Conservation (phyloP, 208 protist genomes). For the Trypanosoma avium region DNA sequence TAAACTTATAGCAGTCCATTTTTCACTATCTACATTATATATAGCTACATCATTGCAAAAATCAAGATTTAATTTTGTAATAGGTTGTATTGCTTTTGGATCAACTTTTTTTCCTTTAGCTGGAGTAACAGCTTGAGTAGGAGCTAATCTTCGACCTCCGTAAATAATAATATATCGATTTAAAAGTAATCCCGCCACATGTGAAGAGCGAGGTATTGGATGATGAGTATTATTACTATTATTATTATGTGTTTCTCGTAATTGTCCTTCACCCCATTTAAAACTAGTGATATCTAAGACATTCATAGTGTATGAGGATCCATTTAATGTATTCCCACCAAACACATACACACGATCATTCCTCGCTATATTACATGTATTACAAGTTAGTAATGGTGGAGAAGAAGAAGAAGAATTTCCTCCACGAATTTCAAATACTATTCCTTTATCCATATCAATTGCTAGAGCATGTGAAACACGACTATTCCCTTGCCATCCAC, state of each 20-base stretch:
- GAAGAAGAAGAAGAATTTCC: background rate
- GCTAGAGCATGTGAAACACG: constrained; percentile 32
- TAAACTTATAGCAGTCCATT: constrained; percentile 16
- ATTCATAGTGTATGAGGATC: constrained; percentile 31
- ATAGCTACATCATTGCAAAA: constrained; percentile 28
- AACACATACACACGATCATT: constrained; percentile 58
- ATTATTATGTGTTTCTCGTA: background rate
- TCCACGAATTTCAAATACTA: constrained; percentile 12
- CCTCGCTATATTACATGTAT: constrained; percentile 36
- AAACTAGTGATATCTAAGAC: constrained; percentile 29
- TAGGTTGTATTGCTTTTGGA: constrained; percentile 2
- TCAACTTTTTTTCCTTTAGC: constrained; percentile 27
- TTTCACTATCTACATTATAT: constrained; percentile 19
- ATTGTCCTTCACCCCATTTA: constrained; percentile 9
- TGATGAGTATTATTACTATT: too few species aligned
- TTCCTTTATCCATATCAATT: constrained; percentile 25
- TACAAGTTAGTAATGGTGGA: constrained; percentile 32
- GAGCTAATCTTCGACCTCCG: constrained; percentile 53
- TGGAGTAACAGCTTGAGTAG: background rate
- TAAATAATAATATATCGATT: constrained; percentile 69
- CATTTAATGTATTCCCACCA: constrained; percentile 47
- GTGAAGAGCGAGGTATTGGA: constrained; percentile 54
- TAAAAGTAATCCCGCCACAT: constrained; percentile 53
- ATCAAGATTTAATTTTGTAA: constrained; percentile 7
- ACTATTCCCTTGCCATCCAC: constrained; percentile 51